Evolutionary conservation across 306 rosid species (phyloP), one percentile per base, ranked within the genome.

Genomic region (Casuarina equisetifolia): DNA sequence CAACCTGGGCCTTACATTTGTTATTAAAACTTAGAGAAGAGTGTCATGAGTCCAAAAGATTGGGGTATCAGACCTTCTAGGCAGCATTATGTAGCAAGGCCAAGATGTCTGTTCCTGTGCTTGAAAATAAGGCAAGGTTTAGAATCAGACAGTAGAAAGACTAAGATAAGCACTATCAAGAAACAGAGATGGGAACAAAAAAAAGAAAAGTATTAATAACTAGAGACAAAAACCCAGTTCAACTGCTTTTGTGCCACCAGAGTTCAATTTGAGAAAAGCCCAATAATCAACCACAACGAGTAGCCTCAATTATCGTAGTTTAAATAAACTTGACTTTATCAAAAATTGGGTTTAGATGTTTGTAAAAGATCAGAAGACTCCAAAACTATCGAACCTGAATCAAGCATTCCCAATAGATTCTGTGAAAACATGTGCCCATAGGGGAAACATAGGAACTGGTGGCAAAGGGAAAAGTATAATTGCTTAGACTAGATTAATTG

Each of bases 1-100:
- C 78, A 85, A 63, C 73, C 68, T 44, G 45, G 68, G 76, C 67
- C 89, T 86, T 83, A 70, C 78, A 81, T 70, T 69, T 70, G 74
- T 76, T 78, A 78, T 75, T 81, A 82, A 67, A 68, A 64, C 42
- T 67, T 50, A 45, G 77, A 84, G 72, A 69, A 85, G 79, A 80
- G 62, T 42, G 48, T 77, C 84, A 74, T 53, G 52, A 73, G 73
- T 48, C 51, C 68, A 73, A 75, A 72, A 72, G 58, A 61, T 67
- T 76, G 80, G 69, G 19, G 66, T 71, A 73, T 59, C 61, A 39
- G 73, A 79, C 70, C 72, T 59, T 82, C 76, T 20, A 74, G 49
- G 51, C 46, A 73, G 81, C 69, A n/a, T 35, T 73, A 16, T 59
- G 50, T 72, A 46, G 71, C 68, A 73, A 73, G 13, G 36, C 52